phyloP scores from a whole-genome alignment of 2,329 filamentous ascomycete genomes.

The Monilinia laxa region DNA sequence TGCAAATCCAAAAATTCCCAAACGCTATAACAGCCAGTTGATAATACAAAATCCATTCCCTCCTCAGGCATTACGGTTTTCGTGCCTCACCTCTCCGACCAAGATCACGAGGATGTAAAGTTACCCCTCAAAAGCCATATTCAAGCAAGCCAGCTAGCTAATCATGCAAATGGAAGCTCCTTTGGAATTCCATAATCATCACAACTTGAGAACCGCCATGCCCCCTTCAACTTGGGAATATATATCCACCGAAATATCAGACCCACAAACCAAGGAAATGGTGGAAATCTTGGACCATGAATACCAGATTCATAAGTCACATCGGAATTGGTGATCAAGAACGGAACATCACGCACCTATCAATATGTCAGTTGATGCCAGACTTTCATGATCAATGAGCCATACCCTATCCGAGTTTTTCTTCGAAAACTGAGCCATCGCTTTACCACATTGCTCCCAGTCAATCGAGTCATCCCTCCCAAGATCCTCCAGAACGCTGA shows the following conservation, averaged over 20 bases:
- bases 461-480: constrained; percentile 40
- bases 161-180: constrained; percentile 43
- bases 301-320: constrained; percentile 38
- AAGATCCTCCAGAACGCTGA: constrained; percentile 42
- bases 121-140: not conserved
- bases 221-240: constrained; percentile 41
- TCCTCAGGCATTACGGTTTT: too few species aligned
- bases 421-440: constrained; percentile 31
- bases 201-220: constrained; percentile 43
- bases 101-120: not conserved
- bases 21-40: too few species aligned
- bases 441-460: constrained; percentile 37
- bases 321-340: constrained; percentile 31
- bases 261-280: constrained; percentile 37
- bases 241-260: constrained; percentile 42
- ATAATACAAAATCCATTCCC: too few species aligned
- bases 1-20: too few species aligned
- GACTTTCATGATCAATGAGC: not conserved
- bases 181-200: constrained; percentile 40
- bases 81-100: not conserved
- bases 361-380: not conserved
- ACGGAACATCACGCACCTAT: constrained; percentile 27
- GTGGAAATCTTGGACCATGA: constrained; percentile 36
- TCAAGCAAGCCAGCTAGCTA: not conserved
- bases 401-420: constrained; percentile 27